Conservation (phyloP, 2,329 filamentous ascomycete species). For the Conoideocrella luteorostrata region DNA sequence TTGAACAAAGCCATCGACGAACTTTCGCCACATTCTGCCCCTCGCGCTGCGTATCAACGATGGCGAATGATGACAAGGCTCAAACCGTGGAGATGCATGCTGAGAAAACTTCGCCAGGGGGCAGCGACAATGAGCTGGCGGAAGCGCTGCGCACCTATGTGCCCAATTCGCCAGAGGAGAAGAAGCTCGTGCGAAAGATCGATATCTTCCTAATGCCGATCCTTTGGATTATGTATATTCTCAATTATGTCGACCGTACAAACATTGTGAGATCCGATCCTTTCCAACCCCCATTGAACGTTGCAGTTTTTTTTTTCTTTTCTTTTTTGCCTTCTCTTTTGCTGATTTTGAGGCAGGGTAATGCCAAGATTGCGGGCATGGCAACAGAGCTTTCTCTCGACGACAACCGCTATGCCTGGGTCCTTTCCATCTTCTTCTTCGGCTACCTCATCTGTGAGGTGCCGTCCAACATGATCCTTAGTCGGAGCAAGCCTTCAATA, state of each 20-base stretch:
- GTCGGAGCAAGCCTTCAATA: conserved; percentile 6
- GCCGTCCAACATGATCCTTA: conserved; percentile 57
- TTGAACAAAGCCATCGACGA: too few species aligned
- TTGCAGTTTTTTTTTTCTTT: too few species aligned
- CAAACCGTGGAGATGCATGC: not conserved
- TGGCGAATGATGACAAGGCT: not conserved
- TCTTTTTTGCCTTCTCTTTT: too few species aligned
- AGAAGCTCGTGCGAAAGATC: conserved; percentile 31
- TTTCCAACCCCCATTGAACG: too few species aligned
- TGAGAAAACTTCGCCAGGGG: not conserved
- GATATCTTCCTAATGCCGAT: conserved; percentile 33
- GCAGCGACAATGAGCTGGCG: conserved; percentile 16
- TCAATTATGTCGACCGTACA: conserved; percentile 56
- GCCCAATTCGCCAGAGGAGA: conserved; percentile 20
- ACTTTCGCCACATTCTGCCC: too few species aligned
- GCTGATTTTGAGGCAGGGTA: not conserved
- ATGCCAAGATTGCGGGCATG: conserved; percentile 12
- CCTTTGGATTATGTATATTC: conserved; percentile 54
- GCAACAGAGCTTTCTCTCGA: conserved; percentile 4
- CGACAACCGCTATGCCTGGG: conserved; percentile 7
- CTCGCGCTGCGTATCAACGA: not conserved
- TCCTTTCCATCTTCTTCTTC: conserved; percentile 21
- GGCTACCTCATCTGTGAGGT: conserved; percentile 40
- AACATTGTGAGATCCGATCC: conserved; percentile 43
- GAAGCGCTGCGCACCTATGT: conserved; percentile 21